Base-by-base conservation (phyloP, 495 filamentous ascomycete species). In the Aspergillus nidulans region DNA sequence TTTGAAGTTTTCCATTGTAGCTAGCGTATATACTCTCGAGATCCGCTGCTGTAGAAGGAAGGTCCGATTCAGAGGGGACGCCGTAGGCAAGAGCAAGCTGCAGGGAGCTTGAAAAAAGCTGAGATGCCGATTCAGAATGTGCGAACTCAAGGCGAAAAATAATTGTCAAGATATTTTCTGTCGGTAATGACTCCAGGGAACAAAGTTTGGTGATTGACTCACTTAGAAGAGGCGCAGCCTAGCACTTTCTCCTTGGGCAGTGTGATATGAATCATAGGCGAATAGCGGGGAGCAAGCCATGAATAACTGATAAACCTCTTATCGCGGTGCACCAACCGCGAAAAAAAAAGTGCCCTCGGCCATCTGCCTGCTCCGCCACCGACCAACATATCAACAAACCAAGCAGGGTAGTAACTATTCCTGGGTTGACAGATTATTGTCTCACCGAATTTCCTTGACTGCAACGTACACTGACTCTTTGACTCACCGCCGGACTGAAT, bases 311-410 rank as follows among this genome's bases (percentile, higher is more conserved):
- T 49, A 51, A 49, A 59, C 52, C 24, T 58, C 55, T 62, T 53
- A 62, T 62, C 59, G 52, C 52, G 59, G 59, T 52, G 59, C 55
- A 51, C 44, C 36, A 38, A 49, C 16, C 30, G 10, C 32, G 10
- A 49, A 49, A 49, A 39, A 39, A 24, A 42, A 34, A 41, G 26
- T 12, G 36, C 48, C n/a, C n/a, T n/a, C n/a, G n/a, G n/a, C n/a
- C n/a, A n/a, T n/a, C n/a, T 52, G 53, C 50, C 50, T 32, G n/a
- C 18, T 45, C 30, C 54, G 26, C 24, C 45, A 42, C 45, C 23
- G 50, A 44, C 21, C 15, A 19, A 32, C 44, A 42, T 40, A 34
- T 34, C 30, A 34, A 34, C 30, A 49, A 10, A 18, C 26, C 24
- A 21, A 49, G 13, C n/a, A n/a, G n/a, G 18, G 36, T 43, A 19